These are phyloP conservation scores for Syncephalis plumigaleata DNA, from an alignment of 371 early-diverging fungal species.

Conservation along the genomic window DNA sequence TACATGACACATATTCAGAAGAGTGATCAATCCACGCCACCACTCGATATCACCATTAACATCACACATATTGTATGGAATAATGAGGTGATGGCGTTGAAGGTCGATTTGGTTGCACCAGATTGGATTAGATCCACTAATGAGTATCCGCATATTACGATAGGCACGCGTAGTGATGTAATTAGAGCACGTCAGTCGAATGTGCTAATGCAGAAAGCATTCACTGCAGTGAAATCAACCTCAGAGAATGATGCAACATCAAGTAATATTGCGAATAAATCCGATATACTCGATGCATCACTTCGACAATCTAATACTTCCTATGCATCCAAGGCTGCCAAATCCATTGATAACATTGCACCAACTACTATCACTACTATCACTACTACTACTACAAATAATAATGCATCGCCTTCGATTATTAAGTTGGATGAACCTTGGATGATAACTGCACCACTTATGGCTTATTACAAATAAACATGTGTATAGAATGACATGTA, in stretches of 20 bases:
- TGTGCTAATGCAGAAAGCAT: background rate
- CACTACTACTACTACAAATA: no score
- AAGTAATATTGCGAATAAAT: no score
- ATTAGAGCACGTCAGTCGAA: conserved; percentile 2
- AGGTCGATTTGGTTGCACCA: conserved; percentile 1
- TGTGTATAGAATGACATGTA: no score
- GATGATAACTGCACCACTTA: no score
- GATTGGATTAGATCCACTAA: background rate
- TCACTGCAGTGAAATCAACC: background rate
- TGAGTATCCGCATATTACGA: conserved; percentile 5
- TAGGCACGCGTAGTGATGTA: conserved; percentile 1
- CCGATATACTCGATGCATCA: no score
- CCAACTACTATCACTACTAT: no score
- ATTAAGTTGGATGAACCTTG: no score
- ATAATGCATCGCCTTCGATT: no score
- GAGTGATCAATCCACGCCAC: background rate
- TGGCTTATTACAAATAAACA: no score
- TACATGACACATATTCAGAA: conserved; percentile 3
- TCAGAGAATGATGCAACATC: no score
- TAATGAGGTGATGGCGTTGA: conserved; percentile 4
- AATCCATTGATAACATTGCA: no score
- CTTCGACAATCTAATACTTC: background rate
- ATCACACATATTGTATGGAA: conserved; percentile 2
- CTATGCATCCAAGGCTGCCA: no score
- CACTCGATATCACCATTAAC: background rate